Evolutionary conservation across 2,329 filamentous ascomycete species (phyloP).

Genomic region (Gaeumannomyces tritici): DNA sequence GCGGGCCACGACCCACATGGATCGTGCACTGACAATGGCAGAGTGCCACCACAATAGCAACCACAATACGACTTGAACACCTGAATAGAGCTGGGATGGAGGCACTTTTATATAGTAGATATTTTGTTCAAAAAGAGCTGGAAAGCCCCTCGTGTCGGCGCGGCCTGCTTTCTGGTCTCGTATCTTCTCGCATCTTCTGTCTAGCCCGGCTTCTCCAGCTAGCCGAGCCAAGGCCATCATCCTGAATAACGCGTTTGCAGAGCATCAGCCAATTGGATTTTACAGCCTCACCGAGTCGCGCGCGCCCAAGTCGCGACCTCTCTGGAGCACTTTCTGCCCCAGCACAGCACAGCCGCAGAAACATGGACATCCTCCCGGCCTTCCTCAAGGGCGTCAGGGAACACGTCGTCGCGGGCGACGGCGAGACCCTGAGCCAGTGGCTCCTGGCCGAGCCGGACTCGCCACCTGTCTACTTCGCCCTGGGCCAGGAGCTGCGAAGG

Average conservation of each 20-base stretch:
- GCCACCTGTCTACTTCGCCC: constrained; percentile 54
- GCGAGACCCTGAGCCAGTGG: constrained; percentile 55
- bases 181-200: neutral
- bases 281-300: neutral
- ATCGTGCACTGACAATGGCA: neutral
- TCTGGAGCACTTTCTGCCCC: neutral
- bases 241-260: neutral
- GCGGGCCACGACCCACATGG: neutral
- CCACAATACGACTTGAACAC: neutral
- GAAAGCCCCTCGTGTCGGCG: neutral
- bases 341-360: neutral
- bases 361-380: constrained; percentile 1
- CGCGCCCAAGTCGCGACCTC: neutral
- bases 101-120: too few relatives aligned
- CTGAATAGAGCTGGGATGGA: neutral
- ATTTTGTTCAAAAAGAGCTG: neutral
- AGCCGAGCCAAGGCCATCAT: neutral
- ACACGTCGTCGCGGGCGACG: constrained; percentile 45
- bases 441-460: constrained; percentile 67
- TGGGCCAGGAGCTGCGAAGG: constrained; percentile 57
- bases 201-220: neutral
- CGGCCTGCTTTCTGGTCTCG: too few relatives aligned
- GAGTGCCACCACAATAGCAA: neutral
- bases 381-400: constrained; percentile 58
- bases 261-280: neutral